phyloP scores from a whole-genome alignment of 352 stramenopile species.

The Globisporangium parvum region DNA sequence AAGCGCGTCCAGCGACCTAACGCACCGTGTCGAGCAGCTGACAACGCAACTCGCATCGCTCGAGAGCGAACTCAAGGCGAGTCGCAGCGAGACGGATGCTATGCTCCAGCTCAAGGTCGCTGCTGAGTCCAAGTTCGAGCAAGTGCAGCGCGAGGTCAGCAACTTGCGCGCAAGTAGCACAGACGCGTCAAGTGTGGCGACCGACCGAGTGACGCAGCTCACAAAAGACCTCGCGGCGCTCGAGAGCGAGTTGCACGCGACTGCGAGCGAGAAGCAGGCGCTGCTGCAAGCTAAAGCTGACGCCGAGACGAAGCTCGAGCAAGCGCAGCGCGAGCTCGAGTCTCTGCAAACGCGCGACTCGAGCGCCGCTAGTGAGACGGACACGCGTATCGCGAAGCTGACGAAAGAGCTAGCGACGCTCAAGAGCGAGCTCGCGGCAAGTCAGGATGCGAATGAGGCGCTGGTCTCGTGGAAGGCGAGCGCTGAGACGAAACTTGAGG shows the following conservation, averaged over 20 bases:
- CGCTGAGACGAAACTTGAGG: not conserved
- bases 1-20: not conserved
- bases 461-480: not conserved
- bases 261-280: not conserved
- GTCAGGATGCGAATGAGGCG: not conserved
- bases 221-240: not conserved
- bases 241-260: not conserved
- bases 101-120: slow-evolving; percentile 15
- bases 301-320: not conserved
- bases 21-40: not conserved
- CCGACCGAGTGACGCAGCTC: not conserved
- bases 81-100: slow-evolving; percentile 13
- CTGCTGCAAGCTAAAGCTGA: not conserved
- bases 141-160: not conserved
- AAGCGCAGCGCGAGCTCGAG: slow-evolving; percentile 1
- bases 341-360: not conserved
- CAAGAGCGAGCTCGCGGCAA: slow-evolving; percentile 2
- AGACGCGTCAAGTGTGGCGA: not conserved
- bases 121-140: slow-evolving; percentile 1
- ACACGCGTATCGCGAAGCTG: not conserved
- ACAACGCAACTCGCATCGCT: not conserved
- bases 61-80: not conserved
- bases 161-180: not conserved
- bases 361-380: not conserved
- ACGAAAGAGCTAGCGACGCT: not conserved